These are phyloP conservation scores for Cutaneotrichosporon sp. DNA, from an alignment of 1,284 basidiomycete species.

Conservation along the genomic window DNA sequence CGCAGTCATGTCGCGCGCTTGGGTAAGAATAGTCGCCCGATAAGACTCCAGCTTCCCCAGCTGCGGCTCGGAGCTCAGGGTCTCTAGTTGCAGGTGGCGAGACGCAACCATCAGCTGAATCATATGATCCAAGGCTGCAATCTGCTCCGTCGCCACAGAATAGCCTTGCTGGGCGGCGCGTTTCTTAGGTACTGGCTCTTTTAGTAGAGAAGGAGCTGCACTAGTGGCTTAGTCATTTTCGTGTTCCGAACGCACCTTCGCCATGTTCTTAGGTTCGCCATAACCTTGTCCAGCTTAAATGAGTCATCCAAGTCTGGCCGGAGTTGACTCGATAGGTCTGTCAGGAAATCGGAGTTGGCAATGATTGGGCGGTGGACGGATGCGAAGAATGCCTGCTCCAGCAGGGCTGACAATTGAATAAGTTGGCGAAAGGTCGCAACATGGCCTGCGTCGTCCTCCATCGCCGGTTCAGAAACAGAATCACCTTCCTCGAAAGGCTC, in stretches of 20 bases:
- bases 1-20: slow-evolving; percentile 8
- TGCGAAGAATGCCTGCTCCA: slow-evolving; percentile 11
- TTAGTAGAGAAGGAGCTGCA: not conserved
- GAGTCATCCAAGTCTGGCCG: slow-evolving; percentile 7
- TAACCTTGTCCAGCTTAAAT: slow-evolving; percentile 9
- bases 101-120: slow-evolving; percentile 9
- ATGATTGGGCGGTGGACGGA: slow-evolving; percentile 11
- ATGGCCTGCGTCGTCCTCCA: not conserved
- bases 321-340: slow-evolving; percentile 6
- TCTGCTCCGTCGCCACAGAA: slow-evolving; percentile 12
- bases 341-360: slow-evolving; percentile 11
- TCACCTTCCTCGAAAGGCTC: slow-evolving; percentile 8
- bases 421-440: slow-evolving; percentile 12
- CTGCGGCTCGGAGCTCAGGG: not conserved
- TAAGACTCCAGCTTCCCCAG: not conserved
- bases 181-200: not conserved
- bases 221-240: not conserved
- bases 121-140: slow-evolving; percentile 12
- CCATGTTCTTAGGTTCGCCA: slow-evolving; percentile 6
- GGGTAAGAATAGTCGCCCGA: not conserved
- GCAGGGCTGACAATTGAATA: slow-evolving; percentile 6
- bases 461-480: not conserved
- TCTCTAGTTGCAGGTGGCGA: slow-evolving; percentile 14
- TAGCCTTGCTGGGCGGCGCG: not conserved
- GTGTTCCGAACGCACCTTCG: not conserved